These are phyloP conservation scores for Trifolium dubium DNA, from an alignment of 306 rosid species.

Conservation along the genomic window DNA sequence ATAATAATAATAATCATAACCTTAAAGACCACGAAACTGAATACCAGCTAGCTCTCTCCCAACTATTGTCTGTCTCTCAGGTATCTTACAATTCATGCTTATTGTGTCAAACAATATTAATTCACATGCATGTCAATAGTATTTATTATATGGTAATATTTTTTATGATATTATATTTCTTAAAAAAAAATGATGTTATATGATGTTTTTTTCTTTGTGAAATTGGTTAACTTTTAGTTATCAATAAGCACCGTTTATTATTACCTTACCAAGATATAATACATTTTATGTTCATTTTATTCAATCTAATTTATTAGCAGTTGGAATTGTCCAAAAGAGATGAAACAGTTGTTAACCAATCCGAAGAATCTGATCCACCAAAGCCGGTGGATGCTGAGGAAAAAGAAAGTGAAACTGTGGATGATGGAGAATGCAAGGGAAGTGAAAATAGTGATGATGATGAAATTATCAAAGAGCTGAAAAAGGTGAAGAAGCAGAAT, in stretches of 20 bases:
- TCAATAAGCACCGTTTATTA: too few relatives aligned
- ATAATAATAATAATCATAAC: not conserved
- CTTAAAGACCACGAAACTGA: constrained; percentile 48
- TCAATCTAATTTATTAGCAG: constrained; percentile 46
- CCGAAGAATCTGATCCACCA: constrained; percentile 35
- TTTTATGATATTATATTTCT: too few relatives aligned
- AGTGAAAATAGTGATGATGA: constrained; percentile 47
- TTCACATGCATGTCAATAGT: not conserved
- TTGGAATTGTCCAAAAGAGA: constrained; percentile 56
- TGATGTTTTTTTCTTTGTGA: not conserved
- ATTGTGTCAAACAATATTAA: not conserved
- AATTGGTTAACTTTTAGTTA: too few relatives aligned
- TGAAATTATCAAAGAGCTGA: constrained; percentile 59
- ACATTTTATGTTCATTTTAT: not conserved
- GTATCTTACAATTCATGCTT: not conserved
- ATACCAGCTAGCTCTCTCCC: constrained; percentile 56
- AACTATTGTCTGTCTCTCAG: constrained; percentile 68
- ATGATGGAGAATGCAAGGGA: constrained; percentile 15
- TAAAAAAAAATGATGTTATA: too few relatives aligned
- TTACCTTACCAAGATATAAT: not conserved
- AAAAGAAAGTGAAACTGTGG: constrained; percentile 32
- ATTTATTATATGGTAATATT: not conserved
- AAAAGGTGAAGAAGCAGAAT: constrained; percentile 74
- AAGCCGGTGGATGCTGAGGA: constrained; percentile 25
- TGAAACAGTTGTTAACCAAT: constrained; percentile 25